Evolutionary conservation across 805 yeast genomes (phyloP).

Genomic region (Metschnikowia santaceciliae): DNA sequence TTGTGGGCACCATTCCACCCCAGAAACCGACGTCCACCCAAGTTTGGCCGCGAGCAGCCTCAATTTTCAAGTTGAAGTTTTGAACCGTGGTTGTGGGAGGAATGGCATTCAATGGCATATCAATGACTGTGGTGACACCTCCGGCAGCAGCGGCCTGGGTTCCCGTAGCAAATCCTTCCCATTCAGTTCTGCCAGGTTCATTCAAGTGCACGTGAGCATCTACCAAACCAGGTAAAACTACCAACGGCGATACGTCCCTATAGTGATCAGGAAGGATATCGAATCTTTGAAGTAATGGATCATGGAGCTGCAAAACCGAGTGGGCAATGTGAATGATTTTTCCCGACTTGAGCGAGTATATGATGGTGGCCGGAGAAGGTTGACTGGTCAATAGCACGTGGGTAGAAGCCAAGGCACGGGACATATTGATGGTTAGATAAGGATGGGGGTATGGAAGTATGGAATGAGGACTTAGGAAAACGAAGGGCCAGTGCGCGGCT

Average conservation of each 20-base stretch:
- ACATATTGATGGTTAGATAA: slow-evolving; percentile 32
- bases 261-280: slow-evolving; percentile 40
- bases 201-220: slow-evolving; percentile 93
- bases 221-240: slow-evolving; percentile 83
- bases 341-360: slow-evolving; percentile 49
- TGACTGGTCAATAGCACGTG: slow-evolving; percentile 49
- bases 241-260: slow-evolving; percentile 57
- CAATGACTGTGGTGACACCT: slow-evolving; percentile 93
- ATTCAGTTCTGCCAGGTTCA: slow-evolving; percentile 97
- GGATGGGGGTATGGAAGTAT: not conserved
- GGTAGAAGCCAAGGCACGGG: slow-evolving; percentile 59
- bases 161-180: slow-evolving; percentile 98
- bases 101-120: slow-evolving; percentile 93
- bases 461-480: no score
- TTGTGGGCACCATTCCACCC: slow-evolving; percentile 91
- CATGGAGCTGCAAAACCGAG: slow-evolving; percentile 31
- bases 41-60: slow-evolving; percentile 75
- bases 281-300: slow-evolving; percentile 39
- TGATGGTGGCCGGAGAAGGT: slow-evolving; percentile 57
- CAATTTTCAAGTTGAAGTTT: slow-evolving; percentile 68
- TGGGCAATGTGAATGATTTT: slow-evolving; percentile 52
- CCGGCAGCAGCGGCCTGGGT: slow-evolving; percentile 93
- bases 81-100: slow-evolving; percentile 90
- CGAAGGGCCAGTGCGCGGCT: not conserved
- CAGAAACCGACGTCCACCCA: slow-evolving; percentile 96